Evolutionary conservation across 169 alveolate genomes (phyloP).

Genomic region (Plasmodium cynomolgi): DNA sequence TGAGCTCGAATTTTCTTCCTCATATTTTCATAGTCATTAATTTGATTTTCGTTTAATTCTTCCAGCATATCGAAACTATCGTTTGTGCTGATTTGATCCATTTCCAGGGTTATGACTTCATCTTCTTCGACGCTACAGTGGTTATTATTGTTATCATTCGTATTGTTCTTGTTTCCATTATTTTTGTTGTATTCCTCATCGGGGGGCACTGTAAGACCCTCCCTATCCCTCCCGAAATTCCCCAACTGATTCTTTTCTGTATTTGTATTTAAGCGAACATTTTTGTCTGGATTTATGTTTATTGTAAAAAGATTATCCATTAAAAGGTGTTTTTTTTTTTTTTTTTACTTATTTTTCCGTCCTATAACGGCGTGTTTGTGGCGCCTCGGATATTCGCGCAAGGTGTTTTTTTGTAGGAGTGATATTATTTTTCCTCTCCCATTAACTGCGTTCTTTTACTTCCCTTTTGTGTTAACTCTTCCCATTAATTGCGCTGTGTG

Average conservation of each 20-base stretch:
- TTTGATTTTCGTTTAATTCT: constrained; percentile 25
- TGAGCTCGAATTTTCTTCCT: constrained; percentile 36
- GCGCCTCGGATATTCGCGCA: background rate
- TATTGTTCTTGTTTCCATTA: background rate
- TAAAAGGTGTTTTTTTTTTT: constrained; percentile 30
- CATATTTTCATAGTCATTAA: constrained; percentile 30
- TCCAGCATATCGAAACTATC: constrained; percentile 33
- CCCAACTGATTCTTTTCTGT: background rate
- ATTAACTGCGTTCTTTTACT: background rate
- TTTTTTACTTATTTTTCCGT: background rate
- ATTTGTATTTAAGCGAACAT: constrained; percentile 20
- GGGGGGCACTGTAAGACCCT: background rate
- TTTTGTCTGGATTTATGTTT: constrained; percentile 71
- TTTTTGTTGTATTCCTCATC: background rate
- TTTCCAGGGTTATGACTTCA: constrained; percentile 6
- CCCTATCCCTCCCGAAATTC: constrained; percentile 1
- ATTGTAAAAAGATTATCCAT: constrained; percentile 73
- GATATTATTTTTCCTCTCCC: background rate
- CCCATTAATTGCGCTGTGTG: background rate
- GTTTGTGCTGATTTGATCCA: constrained; percentile 14
- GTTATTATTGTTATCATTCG: background rate
- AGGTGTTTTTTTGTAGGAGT: background rate
- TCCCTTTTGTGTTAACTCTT: background rate
- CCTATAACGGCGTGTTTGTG: background rate
- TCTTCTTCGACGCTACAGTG: background rate